Percentiles rank a stretch among this genome's conserved stretches.
Evolutionary conservation across 148 eudicot species (phyloP).

Genomic region (Dianthus caryophyllus): DNA sequence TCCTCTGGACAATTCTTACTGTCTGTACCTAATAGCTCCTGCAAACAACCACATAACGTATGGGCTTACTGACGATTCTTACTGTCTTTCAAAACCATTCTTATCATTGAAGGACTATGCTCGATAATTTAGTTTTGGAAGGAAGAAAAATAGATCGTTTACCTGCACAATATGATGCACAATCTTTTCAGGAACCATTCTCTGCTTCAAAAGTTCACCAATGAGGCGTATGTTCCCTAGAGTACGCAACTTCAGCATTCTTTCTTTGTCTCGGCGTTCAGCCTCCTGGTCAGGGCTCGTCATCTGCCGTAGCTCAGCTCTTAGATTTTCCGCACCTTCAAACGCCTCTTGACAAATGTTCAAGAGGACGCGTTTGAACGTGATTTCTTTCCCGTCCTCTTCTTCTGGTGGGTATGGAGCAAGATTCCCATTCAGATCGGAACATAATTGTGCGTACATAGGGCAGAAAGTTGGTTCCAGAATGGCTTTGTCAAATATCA

Average conservation of each 20-base stretch:
- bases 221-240: constrained; percentile 96
- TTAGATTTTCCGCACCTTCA: constrained; percentile 79
- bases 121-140: no score
- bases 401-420: constrained; percentile 85
- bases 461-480: constrained; percentile 98
- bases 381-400: constrained; percentile 73
- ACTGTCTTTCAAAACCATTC: no score
- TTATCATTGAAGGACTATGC: no score
- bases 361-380: constrained; percentile 84
- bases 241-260: constrained; percentile 76
- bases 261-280: constrained; percentile 92
- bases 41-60: background rate
- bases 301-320: constrained; percentile 78
- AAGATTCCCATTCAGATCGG: constrained; percentile 76
- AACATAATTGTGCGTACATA: constrained; percentile 87
- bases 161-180: constrained; percentile 98
- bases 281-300: constrained; percentile 75
- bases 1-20: constrained; percentile 75
- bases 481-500: constrained; percentile 98
- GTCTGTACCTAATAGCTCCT: constrained; percentile 87
- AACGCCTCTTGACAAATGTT: constrained; percentile 93
- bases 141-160: background rate
- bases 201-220: constrained; percentile 98
- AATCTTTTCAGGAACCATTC: constrained; percentile 96
- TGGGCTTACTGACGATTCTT: background rate